Evolutionary conservation across 257 asterid species (phyloP), one percentile per base, ranked within the genome.

Genomic region (Solanum chiquidenum): DNA sequence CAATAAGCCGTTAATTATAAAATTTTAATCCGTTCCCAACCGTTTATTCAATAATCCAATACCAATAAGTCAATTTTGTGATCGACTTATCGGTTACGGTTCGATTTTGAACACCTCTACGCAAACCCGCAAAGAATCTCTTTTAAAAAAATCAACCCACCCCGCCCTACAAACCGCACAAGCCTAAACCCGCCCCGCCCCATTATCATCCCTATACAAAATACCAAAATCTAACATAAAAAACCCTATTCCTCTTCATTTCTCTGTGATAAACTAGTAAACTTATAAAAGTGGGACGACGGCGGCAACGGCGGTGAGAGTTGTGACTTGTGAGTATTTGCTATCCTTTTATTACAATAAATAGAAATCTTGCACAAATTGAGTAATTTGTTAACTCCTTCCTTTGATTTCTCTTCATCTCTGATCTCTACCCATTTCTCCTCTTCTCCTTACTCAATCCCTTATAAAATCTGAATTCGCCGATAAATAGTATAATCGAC

Each of bases 251-350:
- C 6, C 31, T 60, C 5, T 60, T 23, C 6, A 60, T 60, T 60
- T 60, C 69, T 60, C 29, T 23, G 2, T 60, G 13, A n/a, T 60
- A 60, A 60, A 60, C 69, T 21, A 60, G 69, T 60, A 23, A 21
- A 9, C 25, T 55, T 21, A 58, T 7, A 58, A 49, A 49, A 58
- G 29, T 60, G 69, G 13, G 13, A 23, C 29, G 7, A 23, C 14
- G 13, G 7, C 29, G 6, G 6, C 13, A 13, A 1, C 29, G 5
- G 1, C 0, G 3, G 1, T 6, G 6, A 23, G 29, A 60, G 13
- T 60, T 5, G 14, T 60, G 69, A 60, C 23, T 60, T 9, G 69
- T 60, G 14, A 60, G 29, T 60, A 60, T 60, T 60, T 60, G 69
- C 7, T 23, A 60, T 9, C 31, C 69, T 60, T 60, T 60, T 60